Conservation (phyloP, 2,329 filamentous ascomycete genomes). For the Trichoderma sp. region DNA sequence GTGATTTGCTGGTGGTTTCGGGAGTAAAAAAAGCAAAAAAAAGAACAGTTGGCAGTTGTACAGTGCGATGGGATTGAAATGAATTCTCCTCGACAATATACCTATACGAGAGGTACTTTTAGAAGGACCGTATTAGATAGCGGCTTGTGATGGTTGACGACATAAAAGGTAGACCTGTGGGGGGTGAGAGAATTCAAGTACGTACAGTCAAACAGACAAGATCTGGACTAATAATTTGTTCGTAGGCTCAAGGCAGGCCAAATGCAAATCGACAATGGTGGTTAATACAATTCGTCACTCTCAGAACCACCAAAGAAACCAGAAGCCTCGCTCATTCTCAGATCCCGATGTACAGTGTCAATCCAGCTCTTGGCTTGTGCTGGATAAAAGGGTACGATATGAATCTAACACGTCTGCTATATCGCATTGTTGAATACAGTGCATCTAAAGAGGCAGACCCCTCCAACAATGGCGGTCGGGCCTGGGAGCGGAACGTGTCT, state of each 20-base stretch:
- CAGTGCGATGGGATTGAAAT: constrained; percentile 16
- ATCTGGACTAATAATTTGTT: not conserved
- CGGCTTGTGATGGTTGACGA: not conserved
- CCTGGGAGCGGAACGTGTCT: constrained; percentile 1
- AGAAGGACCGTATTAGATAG: not conserved
- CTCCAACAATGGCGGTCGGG: constrained; percentile 15
- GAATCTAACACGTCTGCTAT: not conserved
- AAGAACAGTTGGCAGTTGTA: constrained; percentile 12
- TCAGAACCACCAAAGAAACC: not conserved
- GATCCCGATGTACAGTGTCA: constrained; percentile 2
- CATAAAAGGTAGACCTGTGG: not conserved
- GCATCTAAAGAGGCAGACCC: constrained; percentile 19
- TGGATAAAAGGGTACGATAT: not conserved
- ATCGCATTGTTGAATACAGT: constrained; percentile 18
- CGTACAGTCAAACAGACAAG: not conserved
- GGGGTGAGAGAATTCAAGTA: not conserved
- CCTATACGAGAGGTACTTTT: not conserved
- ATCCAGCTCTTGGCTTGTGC: not conserved
- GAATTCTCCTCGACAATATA: not conserved
- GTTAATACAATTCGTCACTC: not conserved
- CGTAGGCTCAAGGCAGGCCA: too few relatives aligned
- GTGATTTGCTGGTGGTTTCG: constrained; percentile 24
- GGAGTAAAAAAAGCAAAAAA: not conserved
- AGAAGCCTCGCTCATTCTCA: not conserved
- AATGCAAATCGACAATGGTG: not conserved